Conservation (phyloP, 306 rosid genomes). For the Hippophae tibetana region DNA sequence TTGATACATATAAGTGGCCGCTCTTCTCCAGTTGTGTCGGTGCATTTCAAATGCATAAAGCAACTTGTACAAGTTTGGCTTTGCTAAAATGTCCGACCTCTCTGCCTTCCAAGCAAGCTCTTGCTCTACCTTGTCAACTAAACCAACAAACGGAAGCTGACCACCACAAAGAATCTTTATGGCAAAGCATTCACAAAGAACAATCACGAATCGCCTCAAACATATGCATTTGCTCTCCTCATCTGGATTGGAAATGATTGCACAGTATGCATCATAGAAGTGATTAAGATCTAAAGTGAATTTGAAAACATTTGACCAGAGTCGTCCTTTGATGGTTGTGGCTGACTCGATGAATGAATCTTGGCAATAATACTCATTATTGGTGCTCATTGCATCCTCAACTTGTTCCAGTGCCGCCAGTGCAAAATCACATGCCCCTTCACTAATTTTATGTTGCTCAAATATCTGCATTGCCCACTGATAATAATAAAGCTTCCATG, state of each 20-base stretch:
- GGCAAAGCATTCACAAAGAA: slow-evolving; percentile 73
- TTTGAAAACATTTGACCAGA: slow-evolving; percentile 92
- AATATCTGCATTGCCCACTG: slow-evolving; percentile 93
- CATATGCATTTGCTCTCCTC: slow-evolving; percentile 88
- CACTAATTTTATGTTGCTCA: slow-evolving; percentile 73
- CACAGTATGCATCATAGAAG: slow-evolving; percentile 81
- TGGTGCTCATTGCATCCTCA: slow-evolving; percentile 51
- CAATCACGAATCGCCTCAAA: slow-evolving; percentile 83
- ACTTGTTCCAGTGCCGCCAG: slow-evolving; percentile 98
- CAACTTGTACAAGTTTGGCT: slow-evolving; percentile 88
- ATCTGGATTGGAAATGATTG: slow-evolving; percentile 90
- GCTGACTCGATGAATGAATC: slow-evolving; percentile 49
- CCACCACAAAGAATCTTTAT: slow-evolving; percentile 85
- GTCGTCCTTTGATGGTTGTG: slow-evolving; percentile 62
- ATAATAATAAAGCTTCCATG: slow-evolving; percentile 78
- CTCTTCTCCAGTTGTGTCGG: slow-evolving; percentile 83
- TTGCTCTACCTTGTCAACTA: slow-evolving; percentile 88
- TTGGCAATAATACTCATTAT: slow-evolving; percentile 23
- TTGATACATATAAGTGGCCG: slow-evolving; percentile 72
- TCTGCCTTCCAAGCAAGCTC: slow-evolving; percentile 98
- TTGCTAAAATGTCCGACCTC: slow-evolving; percentile 73
- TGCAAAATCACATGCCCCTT: slow-evolving; percentile 92
- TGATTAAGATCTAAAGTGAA: slow-evolving; percentile 75
- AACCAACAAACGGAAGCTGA: slow-evolving; percentile 82
- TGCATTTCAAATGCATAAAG: slow-evolving; percentile 86